phyloP scores from a whole-genome alignment of 495 filamentous ascomycete species.

The Lichina pygmaea region DNA sequence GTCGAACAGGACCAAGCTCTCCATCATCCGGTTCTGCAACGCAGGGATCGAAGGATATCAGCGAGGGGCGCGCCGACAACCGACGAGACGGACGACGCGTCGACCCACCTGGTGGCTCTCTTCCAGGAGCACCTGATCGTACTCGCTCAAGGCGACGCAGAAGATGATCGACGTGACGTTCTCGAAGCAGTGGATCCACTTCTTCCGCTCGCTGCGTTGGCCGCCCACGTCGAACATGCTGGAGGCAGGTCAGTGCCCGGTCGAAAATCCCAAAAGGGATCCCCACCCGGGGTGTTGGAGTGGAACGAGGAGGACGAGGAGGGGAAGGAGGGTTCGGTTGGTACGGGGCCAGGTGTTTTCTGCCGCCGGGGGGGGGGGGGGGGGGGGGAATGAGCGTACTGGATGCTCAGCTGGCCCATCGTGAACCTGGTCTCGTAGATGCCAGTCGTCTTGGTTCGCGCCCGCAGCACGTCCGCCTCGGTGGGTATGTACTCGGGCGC shows the following conservation, averaged over 20 bases:
- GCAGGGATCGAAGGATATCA: background rate
- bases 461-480: constrained; percentile 80
- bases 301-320: background rate
- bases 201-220: constrained; percentile 90
- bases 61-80: no score
- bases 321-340: background rate
- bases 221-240: constrained; percentile 99
- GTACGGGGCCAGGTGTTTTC: background rate
- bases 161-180: constrained; percentile 99
- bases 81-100: background rate
- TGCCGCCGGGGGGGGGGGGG: background rate
- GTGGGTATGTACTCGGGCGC: constrained; percentile 61
- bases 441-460: constrained; percentile 95
- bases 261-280: constrained; percentile 3
- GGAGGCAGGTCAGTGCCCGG: constrained; percentile 6
- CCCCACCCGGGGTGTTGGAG: background rate
- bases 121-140: constrained; percentile 88
- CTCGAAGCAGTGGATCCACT: constrained; percentile 99
- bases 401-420: constrained; percentile 95
- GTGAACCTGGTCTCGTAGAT: constrained; percentile 96
- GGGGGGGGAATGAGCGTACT: constrained; percentile 32
- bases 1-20: constrained; percentile 89
- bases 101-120: constrained; percentile 51
- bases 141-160: constrained; percentile 93
- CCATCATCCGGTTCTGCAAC: constrained; percentile 89